These are phyloP conservation scores for Zea luxurians DNA, from an alignment of 176 grass and related monocot species.

Conservation along the genomic window DNA sequence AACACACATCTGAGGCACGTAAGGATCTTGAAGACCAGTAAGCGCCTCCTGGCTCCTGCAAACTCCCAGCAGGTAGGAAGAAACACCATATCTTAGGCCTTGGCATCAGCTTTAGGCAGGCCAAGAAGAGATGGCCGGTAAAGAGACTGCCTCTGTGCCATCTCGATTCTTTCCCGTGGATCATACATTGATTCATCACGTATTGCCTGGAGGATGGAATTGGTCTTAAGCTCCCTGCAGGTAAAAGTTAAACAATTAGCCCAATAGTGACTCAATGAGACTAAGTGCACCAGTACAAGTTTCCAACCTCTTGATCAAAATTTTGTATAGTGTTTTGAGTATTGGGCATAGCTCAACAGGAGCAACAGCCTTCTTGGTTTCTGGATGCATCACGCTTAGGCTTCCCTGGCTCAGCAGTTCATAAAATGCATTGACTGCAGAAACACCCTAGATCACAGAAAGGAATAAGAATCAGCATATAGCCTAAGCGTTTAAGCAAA, in stretches of 20 bases:
- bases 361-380: conserved; percentile 76
- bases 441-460: conserved; percentile 67
- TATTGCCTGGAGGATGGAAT: conserved; percentile 81
- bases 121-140: conserved; percentile 82
- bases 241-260: neutral
- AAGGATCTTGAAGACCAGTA: neutral
- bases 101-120: conserved; percentile 36
- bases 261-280: too few species aligned
- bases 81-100: conserved; percentile 27
- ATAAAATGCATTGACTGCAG: conserved; percentile 92
- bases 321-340: conserved; percentile 88
- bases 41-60: neutral
- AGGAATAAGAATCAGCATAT: conserved; percentile 1
- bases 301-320: conserved; percentile 86
- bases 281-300: conserved; percentile 23
- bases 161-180: conserved; percentile 79
- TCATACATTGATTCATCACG: conserved; percentile 90
- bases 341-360: conserved; percentile 93
- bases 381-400: conserved; percentile 83
- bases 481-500: too few species aligned
- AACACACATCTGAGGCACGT: conserved; percentile 3
- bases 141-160: conserved; percentile 66
- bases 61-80: neutral
- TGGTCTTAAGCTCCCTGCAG: conserved; percentile 65
- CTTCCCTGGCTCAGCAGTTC: conserved; percentile 86